phyloP scores from a whole-genome alignment of 208 protist species.

The Blastocrithidia nonstop region DNA sequence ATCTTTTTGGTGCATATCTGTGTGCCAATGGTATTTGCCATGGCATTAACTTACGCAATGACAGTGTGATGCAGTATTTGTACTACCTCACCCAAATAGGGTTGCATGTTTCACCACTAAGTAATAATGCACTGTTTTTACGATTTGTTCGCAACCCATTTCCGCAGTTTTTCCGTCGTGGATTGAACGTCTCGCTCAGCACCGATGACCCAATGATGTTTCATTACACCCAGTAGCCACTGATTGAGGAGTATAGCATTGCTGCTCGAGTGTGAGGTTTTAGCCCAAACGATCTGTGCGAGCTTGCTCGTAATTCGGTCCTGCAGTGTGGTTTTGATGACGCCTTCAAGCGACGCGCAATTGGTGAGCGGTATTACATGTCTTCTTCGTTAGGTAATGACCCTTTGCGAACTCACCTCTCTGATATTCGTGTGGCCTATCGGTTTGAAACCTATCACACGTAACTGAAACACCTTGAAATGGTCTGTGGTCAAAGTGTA shows the following conservation, averaged over 20 bases:
- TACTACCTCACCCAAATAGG: constrained; percentile 97
- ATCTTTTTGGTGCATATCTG: constrained; percentile 91
- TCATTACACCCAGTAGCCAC: constrained; percentile 93
- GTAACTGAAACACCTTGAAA: constrained; percentile 72
- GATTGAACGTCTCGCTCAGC: constrained; percentile 96
- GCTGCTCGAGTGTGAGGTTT: constrained; percentile 85
- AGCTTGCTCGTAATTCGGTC: constrained; percentile 86
- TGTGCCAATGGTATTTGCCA: constrained; percentile 95
- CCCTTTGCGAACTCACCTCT: constrained; percentile 74
- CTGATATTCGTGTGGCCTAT: constrained; percentile 85
- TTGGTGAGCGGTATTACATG: constrained; percentile 83
- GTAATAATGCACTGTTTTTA: constrained; percentile 98
- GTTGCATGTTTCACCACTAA: constrained; percentile 97
- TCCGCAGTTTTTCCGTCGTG: constrained; percentile 90
- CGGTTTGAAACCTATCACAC: constrained; percentile 89
- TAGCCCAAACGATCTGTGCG: constrained; percentile 81
- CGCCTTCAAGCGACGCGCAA: constrained; percentile 73
- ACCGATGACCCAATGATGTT: constrained; percentile 95
- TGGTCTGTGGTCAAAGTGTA: constrained; percentile 27
- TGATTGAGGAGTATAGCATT: constrained; percentile 90
- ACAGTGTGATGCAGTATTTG: constrained; percentile 95
- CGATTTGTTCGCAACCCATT: constrained; percentile 96
- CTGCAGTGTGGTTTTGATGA: constrained; percentile 84
- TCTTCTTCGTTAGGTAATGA: constrained; percentile 82
- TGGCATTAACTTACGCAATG: constrained; percentile 93